These are phyloP conservation scores for Phytophthora pseudosyringae DNA, from an alignment of 352 stramenopile genomes.

Conservation along the genomic window DNA sequence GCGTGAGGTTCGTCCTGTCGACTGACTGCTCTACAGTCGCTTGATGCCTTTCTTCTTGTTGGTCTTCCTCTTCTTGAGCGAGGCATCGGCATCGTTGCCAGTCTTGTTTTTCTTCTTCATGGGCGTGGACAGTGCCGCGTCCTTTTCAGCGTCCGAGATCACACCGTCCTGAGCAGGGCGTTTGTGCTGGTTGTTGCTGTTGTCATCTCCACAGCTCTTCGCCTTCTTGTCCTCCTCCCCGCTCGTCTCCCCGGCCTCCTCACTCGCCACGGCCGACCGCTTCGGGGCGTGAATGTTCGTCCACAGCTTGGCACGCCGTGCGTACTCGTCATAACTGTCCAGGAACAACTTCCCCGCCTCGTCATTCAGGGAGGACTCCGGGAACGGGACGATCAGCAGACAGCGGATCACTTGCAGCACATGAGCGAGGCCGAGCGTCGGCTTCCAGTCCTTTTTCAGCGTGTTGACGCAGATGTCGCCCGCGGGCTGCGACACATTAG, in stretches of 20 bases:
- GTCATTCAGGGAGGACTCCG: slow-evolving; percentile 98
- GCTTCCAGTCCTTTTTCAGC: slow-evolving; percentile 98
- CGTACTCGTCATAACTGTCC: slow-evolving; percentile 98
- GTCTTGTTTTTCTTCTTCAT: slow-evolving; percentile 58
- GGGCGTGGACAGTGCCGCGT: slow-evolving; percentile 21
- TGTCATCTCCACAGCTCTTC: background rate
- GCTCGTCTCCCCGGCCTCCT: slow-evolving; percentile 31
- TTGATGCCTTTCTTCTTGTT: slow-evolving; percentile 79
- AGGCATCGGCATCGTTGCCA: slow-evolving; percentile 39
- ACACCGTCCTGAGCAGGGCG: slow-evolving; percentile 23
- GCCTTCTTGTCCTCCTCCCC: slow-evolving; percentile 35
- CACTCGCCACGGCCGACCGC: slow-evolving; percentile 27
- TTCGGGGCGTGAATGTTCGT: slow-evolving; percentile 91
- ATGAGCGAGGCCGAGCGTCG: slow-evolving; percentile 94
- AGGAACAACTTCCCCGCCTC: slow-evolving; percentile 99
- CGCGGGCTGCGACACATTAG: slow-evolving; percentile 96
- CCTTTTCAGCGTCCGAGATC: slow-evolving; percentile 18
- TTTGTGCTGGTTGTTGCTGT: slow-evolving; percentile 23
- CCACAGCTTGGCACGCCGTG: slow-evolving; percentile 87
- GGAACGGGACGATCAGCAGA: slow-evolving; percentile 99
- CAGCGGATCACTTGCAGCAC: slow-evolving; percentile 98
- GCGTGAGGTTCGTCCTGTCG: background rate
- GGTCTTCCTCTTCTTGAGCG: slow-evolving; percentile 70
- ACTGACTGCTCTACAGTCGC: slow-evolving; percentile 47
- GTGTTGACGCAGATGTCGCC: slow-evolving; percentile 99